Conservation (phyloP, 192 early-diverging fungal species). For the Coemansia biformis region DNA sequence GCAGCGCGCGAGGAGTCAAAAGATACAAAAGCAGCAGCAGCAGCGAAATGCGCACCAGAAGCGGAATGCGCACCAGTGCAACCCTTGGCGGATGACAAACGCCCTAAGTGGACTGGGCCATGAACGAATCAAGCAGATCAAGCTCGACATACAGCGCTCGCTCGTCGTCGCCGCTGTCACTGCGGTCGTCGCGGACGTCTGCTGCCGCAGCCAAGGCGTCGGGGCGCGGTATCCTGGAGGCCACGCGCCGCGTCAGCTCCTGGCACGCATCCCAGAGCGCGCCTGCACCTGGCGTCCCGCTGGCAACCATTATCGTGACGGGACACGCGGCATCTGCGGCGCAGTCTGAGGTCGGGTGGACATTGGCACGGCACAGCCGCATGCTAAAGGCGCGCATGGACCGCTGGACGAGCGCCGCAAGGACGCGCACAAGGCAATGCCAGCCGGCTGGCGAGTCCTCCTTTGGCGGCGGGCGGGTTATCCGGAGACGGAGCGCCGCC, state of each 20-base stretch:
- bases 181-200: too few species aligned
- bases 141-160: too few species aligned
- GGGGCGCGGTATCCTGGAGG: too few species aligned
- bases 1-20: too few species aligned
- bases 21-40: background rate
- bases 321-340: background rate
- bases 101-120: too few species aligned
- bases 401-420: conserved; percentile 28
- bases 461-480: conserved; percentile 7
- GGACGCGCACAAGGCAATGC: conserved; percentile 9
- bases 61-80: too few species aligned
- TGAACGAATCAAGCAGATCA: too few species aligned
- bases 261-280: background rate
- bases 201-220: too few species aligned
- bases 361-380: conserved; percentile 24
- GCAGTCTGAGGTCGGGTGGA: background rate
- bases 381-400: conserved; percentile 14
- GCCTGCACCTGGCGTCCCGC: background rate
- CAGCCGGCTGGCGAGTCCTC: conserved; percentile 1
- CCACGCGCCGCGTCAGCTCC: background rate
- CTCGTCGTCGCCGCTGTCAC: too few species aligned
- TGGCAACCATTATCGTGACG: conserved; percentile 1
- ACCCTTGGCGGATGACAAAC: too few species aligned
- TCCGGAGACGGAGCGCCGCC: conserved; percentile 22
- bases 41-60: conserved; percentile 1